Percentiles rank a stretch among this genome's conserved stretches.
These are phyloP conservation scores for Aspergillus viridinutans DNA, from an alignment of 2,329 filamentous ascomycete genomes.

Conservation along the genomic window DNA sequence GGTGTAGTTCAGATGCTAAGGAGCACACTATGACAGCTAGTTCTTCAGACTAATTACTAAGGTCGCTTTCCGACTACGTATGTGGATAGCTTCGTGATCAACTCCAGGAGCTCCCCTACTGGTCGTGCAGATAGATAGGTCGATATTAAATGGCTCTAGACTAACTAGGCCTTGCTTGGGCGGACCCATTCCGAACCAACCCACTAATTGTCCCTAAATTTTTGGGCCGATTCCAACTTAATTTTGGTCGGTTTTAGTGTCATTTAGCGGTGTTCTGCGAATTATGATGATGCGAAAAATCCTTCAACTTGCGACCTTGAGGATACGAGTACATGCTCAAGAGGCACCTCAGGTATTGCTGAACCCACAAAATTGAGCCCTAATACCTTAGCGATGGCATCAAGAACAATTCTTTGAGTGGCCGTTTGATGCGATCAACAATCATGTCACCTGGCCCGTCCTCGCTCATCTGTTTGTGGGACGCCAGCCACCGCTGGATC, in stretches of 20 bases:
- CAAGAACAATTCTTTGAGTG: neutral
- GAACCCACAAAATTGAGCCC: no score
- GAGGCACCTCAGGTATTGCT: no score
- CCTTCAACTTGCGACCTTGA: neutral
- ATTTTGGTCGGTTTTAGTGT: neutral
- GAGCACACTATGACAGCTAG: neutral
- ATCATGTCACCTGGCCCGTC: neutral
- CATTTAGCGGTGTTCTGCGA: neutral
- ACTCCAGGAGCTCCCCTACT: slow-evolving; percentile 2
- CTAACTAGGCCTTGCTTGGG: no score
- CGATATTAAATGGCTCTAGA: neutral
- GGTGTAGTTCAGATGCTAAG: neutral
- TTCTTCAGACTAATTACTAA: neutral
- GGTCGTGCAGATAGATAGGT: slow-evolving; percentile 2
- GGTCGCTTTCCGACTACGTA: neutral
- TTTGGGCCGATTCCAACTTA: neutral
- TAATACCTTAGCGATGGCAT: neutral
- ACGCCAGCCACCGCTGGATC: neutral
- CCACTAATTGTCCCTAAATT: neutral
- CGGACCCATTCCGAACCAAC: neutral
- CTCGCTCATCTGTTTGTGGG: neutral
- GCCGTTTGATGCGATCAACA: neutral
- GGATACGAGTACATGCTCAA: neutral
- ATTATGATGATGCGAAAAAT: neutral
- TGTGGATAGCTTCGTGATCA: neutral